Evolutionary conservation across 2,329 filamentous ascomycete species (phyloP).

Genomic region (Elsinoe necatrix): DNA sequence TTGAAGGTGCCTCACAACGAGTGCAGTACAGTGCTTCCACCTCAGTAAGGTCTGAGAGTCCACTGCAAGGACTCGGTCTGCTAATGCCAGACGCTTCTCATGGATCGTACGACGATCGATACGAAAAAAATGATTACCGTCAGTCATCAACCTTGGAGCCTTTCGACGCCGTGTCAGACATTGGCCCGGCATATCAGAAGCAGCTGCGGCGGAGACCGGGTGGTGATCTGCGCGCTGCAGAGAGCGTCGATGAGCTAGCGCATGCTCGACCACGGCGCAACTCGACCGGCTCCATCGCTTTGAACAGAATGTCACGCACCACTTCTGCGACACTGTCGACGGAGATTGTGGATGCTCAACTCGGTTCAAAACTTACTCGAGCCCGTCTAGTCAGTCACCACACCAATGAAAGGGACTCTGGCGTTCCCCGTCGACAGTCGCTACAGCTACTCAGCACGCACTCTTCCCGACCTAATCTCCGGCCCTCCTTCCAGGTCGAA

Average conservation of each 20-base stretch:
- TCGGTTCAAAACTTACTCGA: constrained; percentile 6
- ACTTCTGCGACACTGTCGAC: constrained; percentile 14
- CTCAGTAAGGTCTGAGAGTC: constrained; percentile 4
- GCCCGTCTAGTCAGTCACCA: constrained; percentile 14
- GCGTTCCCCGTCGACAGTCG: constrained; percentile 5
- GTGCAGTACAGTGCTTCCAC: constrained; percentile 6
- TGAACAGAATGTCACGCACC: constrained; percentile 12
- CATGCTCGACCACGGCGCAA: constrained; percentile 33
- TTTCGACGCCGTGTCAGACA: not conserved
- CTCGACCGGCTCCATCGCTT: constrained; percentile 38
- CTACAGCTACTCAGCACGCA: constrained; percentile 39
- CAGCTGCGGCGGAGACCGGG: constrained; percentile 42
- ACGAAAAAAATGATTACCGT: not conserved
- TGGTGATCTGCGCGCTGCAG: constrained; percentile 40
- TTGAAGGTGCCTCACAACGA: not conserved
- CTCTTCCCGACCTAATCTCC: constrained; percentile 47
- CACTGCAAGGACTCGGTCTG: constrained; percentile 9
- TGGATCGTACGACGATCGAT: not conserved
- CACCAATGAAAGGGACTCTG: not conserved
- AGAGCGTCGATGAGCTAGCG: constrained; percentile 39
- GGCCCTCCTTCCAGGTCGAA: constrained; percentile 76
- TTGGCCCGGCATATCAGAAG: constrained; percentile 23
- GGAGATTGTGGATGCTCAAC: constrained; percentile 8
- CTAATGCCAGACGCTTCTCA: not conserved
- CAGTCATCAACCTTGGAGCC: constrained; percentile 11